Evolutionary conservation across 2,329 filamentous ascomycete species (phyloP).

Genomic region (Chaetomium strumarium): DNA sequence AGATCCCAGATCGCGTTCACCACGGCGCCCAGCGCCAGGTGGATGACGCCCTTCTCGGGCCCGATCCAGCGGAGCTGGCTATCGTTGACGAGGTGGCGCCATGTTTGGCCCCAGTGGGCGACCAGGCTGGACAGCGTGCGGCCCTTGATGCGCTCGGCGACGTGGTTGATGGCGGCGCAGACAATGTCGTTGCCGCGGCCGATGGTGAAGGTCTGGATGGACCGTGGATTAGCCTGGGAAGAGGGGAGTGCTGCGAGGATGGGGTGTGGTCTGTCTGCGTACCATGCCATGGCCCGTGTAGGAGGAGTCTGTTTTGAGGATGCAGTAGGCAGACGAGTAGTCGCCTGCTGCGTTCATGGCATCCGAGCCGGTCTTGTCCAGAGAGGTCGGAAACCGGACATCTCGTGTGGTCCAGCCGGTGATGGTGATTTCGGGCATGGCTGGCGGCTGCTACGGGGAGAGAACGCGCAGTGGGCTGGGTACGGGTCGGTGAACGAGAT

Average conservation of each 20-base stretch:
- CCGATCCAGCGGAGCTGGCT: slow-evolving; percentile 90
- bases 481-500: background rate
- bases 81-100: slow-evolving; percentile 87
- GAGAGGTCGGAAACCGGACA: slow-evolving; percentile 80
- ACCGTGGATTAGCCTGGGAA: slow-evolving; percentile 6
- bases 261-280: slow-evolving; percentile 10
- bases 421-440: slow-evolving; percentile 57
- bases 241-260: background rate
- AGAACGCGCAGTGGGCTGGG: background rate
- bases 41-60: slow-evolving; percentile 89
- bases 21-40: slow-evolving; percentile 81
- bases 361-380: slow-evolving; percentile 94
- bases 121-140: slow-evolving; percentile 73
- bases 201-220: slow-evolving; percentile 64
- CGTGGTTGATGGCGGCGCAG: slow-evolving; percentile 73
- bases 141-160: slow-evolving; percentile 69
- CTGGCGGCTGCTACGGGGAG: background rate
- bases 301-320: slow-evolving; percentile 71
- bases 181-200: slow-evolving; percentile 90
- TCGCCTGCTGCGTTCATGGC: slow-evolving; percentile 94
- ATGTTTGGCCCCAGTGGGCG: slow-evolving; percentile 69
- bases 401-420: slow-evolving; percentile 66
- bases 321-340: slow-evolving; percentile 92
- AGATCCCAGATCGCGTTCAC: slow-evolving; percentile 93
- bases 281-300: slow-evolving; percentile 76